phyloP scores from a whole-genome alignment of 2,329 filamentous ascomycete species.

The Colletotrichum sojae region DNA sequence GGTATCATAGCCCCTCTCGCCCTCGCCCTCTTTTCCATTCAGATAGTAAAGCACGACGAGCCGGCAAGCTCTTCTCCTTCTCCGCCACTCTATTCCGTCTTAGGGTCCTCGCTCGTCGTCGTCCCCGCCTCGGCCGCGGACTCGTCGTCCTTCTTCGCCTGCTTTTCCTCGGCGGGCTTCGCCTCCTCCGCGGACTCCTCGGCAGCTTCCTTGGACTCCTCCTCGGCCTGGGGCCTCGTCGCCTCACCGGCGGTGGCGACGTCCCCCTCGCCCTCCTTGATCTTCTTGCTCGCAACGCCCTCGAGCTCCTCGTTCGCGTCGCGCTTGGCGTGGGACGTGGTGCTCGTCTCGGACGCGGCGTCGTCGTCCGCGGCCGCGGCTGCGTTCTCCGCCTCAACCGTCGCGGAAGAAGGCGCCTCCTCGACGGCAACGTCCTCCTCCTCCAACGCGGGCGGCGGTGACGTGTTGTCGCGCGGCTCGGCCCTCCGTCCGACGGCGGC shows the following conservation, averaged over 20 bases:
- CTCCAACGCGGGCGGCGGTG: slow-evolving; percentile 45
- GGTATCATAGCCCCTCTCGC: slow-evolving; percentile 30
- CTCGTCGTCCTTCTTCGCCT: slow-evolving; percentile 5
- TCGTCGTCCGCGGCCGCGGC: slow-evolving; percentile 43
- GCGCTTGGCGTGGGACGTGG: slow-evolving; percentile 64
- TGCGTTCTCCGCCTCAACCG: slow-evolving; percentile 15
- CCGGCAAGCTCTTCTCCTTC: not conserved
- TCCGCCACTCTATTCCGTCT: not conserved
- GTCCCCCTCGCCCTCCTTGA: slow-evolving; percentile 58
- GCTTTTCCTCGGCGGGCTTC: slow-evolving; percentile 20
- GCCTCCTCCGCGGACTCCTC: not conserved
- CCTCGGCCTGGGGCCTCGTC: slow-evolving; percentile 42
- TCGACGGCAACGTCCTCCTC: slow-evolving; percentile 42
- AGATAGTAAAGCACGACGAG: not conserved
- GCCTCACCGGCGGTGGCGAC: slow-evolving; percentile 36
- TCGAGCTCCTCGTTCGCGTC: slow-evolving; percentile 66
- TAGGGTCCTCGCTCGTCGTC: not conserved
- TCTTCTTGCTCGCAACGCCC: slow-evolving; percentile 60
- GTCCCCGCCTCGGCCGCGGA: not conserved
- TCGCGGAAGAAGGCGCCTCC: no score
- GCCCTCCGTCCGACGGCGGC: slow-evolving; percentile 71
- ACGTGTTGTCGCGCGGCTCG: slow-evolving; percentile 44
- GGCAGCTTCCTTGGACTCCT: slow-evolving; percentile 18
- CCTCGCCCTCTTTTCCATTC: not conserved
- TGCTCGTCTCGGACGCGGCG: slow-evolving; percentile 49